phyloP scores from a whole-genome alignment of 2,329 filamentous ascomycete species.

The Xylariales sp. region DNA sequence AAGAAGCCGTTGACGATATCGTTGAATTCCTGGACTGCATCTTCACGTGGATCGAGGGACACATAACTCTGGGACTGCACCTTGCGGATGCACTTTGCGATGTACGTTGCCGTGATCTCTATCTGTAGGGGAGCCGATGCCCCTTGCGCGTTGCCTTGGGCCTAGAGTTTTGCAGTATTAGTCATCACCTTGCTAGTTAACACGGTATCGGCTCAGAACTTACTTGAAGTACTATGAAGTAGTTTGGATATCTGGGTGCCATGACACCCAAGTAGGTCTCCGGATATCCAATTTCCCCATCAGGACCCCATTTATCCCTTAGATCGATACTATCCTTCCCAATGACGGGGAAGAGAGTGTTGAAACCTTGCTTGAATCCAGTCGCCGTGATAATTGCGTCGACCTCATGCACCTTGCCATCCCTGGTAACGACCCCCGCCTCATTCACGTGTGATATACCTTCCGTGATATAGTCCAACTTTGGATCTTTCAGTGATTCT shows the following conservation, averaged over 20 bases:
- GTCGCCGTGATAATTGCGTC: slow-evolving; percentile 8
- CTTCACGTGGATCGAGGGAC: slow-evolving; percentile 8
- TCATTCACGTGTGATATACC: slow-evolving; percentile 7
- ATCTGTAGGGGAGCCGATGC: slow-evolving; percentile 3
- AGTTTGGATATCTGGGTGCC: slow-evolving; percentile 8
- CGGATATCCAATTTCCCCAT: slow-evolving; percentile 11
- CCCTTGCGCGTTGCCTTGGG: background rate
- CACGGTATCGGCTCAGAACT: background rate
- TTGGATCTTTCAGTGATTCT: background rate
- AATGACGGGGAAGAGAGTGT: slow-evolving; percentile 1
- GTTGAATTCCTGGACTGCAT: slow-evolving; percentile 9
- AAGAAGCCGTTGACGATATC: slow-evolving; percentile 14
- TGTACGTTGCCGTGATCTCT: slow-evolving; percentile 4
- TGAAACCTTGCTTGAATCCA: slow-evolving; percentile 2
- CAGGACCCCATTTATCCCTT: slow-evolving; percentile 7
- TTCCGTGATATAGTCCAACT: slow-evolving; percentile 12
- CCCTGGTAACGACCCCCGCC: background rate
- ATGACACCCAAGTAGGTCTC: slow-evolving; percentile 8
- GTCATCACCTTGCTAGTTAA: background rate
- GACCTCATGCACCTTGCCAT: background rate
- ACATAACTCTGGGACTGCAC: slow-evolving; percentile 8
- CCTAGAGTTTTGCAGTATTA: background rate
- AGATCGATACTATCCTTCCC: slow-evolving; percentile 6
- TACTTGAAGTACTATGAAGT: slow-evolving; percentile 4
- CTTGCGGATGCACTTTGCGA: slow-evolving; percentile 14